phyloP scores from a whole-genome alignment of 305 asterid species.

The Fraxinus paxiana region DNA sequence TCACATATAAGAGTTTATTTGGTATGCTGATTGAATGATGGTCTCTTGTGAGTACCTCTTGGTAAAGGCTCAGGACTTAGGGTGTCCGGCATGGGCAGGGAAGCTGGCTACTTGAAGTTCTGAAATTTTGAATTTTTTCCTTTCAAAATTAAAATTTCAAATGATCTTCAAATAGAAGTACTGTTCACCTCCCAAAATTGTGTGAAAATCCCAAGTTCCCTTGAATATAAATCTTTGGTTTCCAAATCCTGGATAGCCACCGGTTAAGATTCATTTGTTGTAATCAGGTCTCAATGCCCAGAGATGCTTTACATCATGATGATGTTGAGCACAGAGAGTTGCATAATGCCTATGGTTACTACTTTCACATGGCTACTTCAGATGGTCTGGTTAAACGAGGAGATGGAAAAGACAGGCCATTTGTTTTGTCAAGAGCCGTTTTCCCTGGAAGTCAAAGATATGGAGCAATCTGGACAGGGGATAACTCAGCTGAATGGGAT shows the following conservation, averaged over 20 bases:
- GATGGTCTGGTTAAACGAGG: constrained; percentile 85
- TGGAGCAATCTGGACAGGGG: constrained; percentile 99
- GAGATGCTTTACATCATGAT: constrained; percentile 80
- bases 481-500: constrained; percentile 95
- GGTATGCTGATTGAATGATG: neutral
- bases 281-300: constrained; percentile 81
- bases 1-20: neutral
- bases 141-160: neutral
- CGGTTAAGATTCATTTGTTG: constrained; percentile 9
- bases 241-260: constrained; percentile 9
- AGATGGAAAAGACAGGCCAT: constrained; percentile 84
- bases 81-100: neutral
- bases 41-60: neutral
- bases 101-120: neutral
- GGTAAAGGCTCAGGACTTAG: neutral
- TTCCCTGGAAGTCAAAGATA: constrained; percentile 91
- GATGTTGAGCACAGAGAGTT: constrained; percentile 86
- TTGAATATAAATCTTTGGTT: neutral
- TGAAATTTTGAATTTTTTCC: neutral
- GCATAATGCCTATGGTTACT: constrained; percentile 94
- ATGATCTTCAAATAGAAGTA: neutral
- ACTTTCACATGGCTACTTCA: constrained; percentile 94
- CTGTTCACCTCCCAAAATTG: neutral
- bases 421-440: constrained; percentile 88
- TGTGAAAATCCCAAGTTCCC: neutral